phyloP scores from a whole-genome alignment of 1,284 basidiomycete genomes.

The Erythrobasidium hasegawianum region DNA sequence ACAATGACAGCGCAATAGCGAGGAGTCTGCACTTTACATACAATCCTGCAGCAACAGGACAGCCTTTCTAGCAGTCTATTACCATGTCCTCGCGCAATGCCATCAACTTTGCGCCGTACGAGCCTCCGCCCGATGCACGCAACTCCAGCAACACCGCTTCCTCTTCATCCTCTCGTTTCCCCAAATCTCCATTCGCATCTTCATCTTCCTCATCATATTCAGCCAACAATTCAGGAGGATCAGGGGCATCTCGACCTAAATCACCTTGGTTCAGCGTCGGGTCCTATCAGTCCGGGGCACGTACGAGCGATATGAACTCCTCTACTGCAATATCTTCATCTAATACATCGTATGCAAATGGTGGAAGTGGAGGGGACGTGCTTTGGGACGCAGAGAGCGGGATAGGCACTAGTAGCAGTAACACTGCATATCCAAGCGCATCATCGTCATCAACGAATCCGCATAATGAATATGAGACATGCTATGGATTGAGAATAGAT shows the following conservation, averaged over 20 bases:
- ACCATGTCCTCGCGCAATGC: too few relatives aligned
- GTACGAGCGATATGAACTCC: conserved; percentile 11
- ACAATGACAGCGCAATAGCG: too few relatives aligned
- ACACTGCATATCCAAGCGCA: neutral
- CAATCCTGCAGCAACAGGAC: too few relatives aligned
- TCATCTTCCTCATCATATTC: neutral
- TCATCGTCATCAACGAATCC: neutral
- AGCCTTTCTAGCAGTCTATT: too few relatives aligned
- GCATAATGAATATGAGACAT: conserved; percentile 35
- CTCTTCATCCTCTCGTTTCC: neutral
- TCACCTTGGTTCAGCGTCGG: conserved; percentile 32
- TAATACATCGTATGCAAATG: conserved; percentile 4
- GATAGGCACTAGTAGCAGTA: neutral
- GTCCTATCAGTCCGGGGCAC: conserved; percentile 27
- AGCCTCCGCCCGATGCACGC: conserved; percentile 20
- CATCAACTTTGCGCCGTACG: conserved; percentile 30
- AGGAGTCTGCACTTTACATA: too few relatives aligned
- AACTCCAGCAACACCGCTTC: neutral
- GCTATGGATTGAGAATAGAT: conserved; percentile 65
- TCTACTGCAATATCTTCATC: conserved; percentile 13
- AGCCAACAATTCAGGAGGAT: neutral
- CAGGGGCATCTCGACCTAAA: conserved; percentile 9
- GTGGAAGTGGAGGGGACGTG: conserved; percentile 12
- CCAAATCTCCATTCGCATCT: neutral
- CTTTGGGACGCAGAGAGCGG: conserved; percentile 31